Conservation (phyloP, 371 early-diverging fungal genomes). For the Encephalitozoon intestinalis region DNA sequence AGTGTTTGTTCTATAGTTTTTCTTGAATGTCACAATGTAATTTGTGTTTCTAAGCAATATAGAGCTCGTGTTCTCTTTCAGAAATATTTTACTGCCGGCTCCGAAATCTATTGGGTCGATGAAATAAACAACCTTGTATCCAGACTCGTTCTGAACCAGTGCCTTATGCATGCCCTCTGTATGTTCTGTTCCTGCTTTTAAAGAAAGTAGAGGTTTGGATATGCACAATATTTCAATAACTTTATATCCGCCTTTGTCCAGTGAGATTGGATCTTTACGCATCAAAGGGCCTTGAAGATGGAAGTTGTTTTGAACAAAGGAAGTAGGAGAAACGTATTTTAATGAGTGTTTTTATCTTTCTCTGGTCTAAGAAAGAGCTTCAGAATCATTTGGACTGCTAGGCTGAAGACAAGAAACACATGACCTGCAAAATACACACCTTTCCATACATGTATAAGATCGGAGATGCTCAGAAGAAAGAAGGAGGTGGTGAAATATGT, state of each 20-base stretch:
- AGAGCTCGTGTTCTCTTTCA: background rate
- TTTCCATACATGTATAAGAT: slow-evolving; percentile 37
- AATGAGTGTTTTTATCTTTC: background rate
- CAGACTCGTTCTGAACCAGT: background rate
- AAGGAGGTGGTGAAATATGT: slow-evolving; percentile 51
- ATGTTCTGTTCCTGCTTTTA: background rate
- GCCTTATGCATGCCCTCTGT: background rate
- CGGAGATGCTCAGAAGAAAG: slow-evolving; percentile 32
- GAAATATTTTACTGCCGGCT: background rate
- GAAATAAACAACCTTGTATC: slow-evolving; percentile 17
- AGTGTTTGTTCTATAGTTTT: background rate
- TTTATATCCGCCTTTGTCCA: slow-evolving; percentile 9
- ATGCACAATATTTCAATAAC: background rate
- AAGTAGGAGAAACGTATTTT: background rate
- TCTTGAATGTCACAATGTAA: slow-evolving; percentile 1
- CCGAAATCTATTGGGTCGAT: slow-evolving; percentile 24
- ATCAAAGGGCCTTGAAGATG: background rate
- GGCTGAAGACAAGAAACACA: background rate
- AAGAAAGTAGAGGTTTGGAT: background rate
- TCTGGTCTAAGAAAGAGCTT: background rate
- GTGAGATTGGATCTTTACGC: background rate
- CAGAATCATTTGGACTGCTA: background rate
- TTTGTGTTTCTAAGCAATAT: background rate
- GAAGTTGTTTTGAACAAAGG: background rate
- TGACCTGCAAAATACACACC: slow-evolving; percentile 47